These are phyloP conservation scores for Russula olivacea DNA, from an alignment of 768 basidiomycete genomes.

Conservation along the genomic window DNA sequence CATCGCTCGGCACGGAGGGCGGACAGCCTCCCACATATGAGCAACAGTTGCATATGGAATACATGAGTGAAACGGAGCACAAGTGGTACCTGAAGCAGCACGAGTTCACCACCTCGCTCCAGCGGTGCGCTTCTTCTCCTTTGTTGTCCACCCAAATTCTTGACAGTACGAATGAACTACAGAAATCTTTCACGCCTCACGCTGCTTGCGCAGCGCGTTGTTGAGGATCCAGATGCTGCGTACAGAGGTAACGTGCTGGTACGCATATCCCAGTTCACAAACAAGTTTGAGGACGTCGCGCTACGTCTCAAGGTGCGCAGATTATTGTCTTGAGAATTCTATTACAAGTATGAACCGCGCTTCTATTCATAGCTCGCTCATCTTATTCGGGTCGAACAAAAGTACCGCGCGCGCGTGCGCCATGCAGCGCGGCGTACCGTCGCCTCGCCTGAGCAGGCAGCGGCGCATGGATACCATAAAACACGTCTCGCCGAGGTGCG, in stretches of 20 bases:
- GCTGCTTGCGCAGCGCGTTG: slow-evolving; percentile 16
- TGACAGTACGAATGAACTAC: neutral
- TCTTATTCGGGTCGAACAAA: slow-evolving; percentile 15
- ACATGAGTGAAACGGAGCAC: slow-evolving; percentile 6
- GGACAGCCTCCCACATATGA: slow-evolving; percentile 6
- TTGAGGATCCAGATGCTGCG: slow-evolving; percentile 17
- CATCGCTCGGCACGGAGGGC: slow-evolving; percentile 14
- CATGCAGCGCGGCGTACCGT: slow-evolving; percentile 6
- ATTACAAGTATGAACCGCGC: neutral
- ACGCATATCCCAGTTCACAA: slow-evolving; percentile 17
- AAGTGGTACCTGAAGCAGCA: slow-evolving; percentile 24
- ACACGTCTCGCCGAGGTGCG: slow-evolving; percentile 4
- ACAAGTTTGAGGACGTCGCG: slow-evolving; percentile 15
- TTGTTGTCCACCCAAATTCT: neutral
- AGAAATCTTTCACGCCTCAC: slow-evolving; percentile 19
- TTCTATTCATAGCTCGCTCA: slow-evolving; percentile 11
- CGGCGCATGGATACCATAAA: slow-evolving; percentile 9
- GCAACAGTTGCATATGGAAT: neutral
- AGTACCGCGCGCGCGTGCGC: slow-evolving; percentile 15
- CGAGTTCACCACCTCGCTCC: slow-evolving; percentile 21
- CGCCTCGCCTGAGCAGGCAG: slow-evolving; percentile 11
- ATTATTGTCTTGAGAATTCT: neutral
- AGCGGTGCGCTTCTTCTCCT: slow-evolving; percentile 1
- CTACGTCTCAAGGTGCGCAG: slow-evolving; percentile 19
- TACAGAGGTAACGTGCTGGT: slow-evolving; percentile 11